phyloP scores from a whole-genome alignment of 306 rosid genomes.

The Vicia sativa region DNA sequence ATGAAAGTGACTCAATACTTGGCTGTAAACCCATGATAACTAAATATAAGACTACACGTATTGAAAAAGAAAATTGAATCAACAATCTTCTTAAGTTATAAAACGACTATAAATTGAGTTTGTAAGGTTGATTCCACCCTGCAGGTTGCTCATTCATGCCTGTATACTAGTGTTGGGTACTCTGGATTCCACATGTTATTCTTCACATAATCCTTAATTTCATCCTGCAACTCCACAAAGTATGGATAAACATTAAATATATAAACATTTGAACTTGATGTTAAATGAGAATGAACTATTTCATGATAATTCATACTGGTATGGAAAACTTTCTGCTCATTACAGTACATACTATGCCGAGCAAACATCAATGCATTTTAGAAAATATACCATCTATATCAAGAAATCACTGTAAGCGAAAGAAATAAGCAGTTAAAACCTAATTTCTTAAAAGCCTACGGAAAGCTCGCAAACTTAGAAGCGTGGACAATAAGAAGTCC shows the following conservation, averaged over 20 bases:
- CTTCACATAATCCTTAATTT: conserved; percentile 62
- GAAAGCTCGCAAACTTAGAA: conserved; percentile 1
- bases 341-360: no score
- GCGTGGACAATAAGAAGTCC: conserved; percentile 7
- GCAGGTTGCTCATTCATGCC: conserved; percentile 53
- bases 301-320: background rate
- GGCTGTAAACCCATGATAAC: background rate
- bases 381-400: no score
- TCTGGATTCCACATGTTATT: conserved; percentile 93
- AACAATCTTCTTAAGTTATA: background rate
- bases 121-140: conserved; percentile 26
- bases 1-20: background rate
- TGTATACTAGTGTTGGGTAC: conserved; percentile 80
- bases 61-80: background rate
- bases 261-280: conserved; percentile 10
- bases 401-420: background rate
- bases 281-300: conserved; percentile 28
- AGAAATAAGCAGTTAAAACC: conserved; percentile 11
- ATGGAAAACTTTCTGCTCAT: background rate
- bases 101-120: conserved; percentile 17
- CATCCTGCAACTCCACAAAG: conserved; percentile 63
- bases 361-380: no score
- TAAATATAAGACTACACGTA: background rate
- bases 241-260: background rate
- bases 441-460: background rate